These are phyloP conservation scores for Scedosporium dehoogii DNA, from an alignment of 2,329 filamentous ascomycete species.

Conservation along the genomic window DNA sequence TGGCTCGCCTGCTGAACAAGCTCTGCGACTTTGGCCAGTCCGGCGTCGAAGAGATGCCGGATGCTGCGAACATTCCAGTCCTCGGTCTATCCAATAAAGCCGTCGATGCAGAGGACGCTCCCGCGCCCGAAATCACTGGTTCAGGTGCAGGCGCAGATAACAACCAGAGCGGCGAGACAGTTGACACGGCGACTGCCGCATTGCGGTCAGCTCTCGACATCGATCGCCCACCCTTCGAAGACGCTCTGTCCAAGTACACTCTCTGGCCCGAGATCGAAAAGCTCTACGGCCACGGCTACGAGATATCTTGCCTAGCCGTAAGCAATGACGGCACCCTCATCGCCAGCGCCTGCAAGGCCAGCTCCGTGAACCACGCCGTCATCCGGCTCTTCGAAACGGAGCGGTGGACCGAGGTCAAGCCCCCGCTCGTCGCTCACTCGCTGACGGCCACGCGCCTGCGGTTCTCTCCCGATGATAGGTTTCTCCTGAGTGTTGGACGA, in stretches of 20 bases:
- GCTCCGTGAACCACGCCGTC: conserved; percentile 86
- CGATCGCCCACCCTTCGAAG: conserved; percentile 73
- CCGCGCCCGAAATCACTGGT: conserved; percentile 35
- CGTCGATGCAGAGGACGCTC: conserved; percentile 39
- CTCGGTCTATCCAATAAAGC: conserved; percentile 95
- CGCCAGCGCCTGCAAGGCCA: conserved; percentile 88
- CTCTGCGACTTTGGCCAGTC: conserved; percentile 34
- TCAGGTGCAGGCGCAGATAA: conserved; percentile 30
- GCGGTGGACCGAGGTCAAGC: conserved; percentile 78
- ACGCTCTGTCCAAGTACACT: conserved; percentile 79
- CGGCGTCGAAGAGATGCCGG: conserved; percentile 53
- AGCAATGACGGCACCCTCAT: conserved; percentile 66
- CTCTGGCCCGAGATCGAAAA: conserved; percentile 96
- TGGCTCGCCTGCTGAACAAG: conserved; percentile 61
- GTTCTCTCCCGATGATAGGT: conserved; percentile 66
- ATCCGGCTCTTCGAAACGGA: conserved; percentile 83
- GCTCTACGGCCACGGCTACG: conserved; percentile 94
- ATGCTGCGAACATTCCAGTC: conserved; percentile 89
- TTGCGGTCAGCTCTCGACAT: conserved; percentile 54
- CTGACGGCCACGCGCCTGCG: conserved; percentile 75
- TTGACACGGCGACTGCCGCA: conserved; percentile 44
- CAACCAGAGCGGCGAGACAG: conserved; percentile 30
- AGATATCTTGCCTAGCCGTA: conserved; percentile 79
- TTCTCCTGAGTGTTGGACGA: conserved; percentile 77
- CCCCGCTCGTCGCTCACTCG: conserved; percentile 73